Base-by-base conservation (phyloP, 2,329 filamentous ascomycete genomes). In the Aspergillus sojae region DNA sequence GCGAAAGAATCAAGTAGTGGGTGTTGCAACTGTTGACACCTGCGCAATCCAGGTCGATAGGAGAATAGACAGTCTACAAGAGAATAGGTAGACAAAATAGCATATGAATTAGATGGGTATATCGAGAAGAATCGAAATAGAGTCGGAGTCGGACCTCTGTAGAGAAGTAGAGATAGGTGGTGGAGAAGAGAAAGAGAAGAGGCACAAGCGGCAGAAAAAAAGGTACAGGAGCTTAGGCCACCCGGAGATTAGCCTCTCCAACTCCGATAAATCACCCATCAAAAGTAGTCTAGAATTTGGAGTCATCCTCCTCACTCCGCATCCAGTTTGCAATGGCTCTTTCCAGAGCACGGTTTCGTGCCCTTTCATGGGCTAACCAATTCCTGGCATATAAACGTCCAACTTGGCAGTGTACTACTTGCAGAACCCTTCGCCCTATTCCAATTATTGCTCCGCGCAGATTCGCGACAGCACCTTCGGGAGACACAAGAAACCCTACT, bases 401-500 rank as follows among this genome's bases (percentile, higher is more conserved):
- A 30, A 65, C 65, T 16, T 78, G 76, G 76, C 71, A 69, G 64
- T 78, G 73, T 62, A 63, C 69, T 30, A 65, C 72, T 16, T 74
- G 72, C 69, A 71, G 67, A 64, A 65, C 69, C 66, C 65, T 67
- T 32, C 65, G 61, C 53, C 66, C 67, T 12, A 57, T 64, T 54
- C 53, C 63, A 53, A 58, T 62, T 10, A 62, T 63, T 56, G 65
- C 70, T 62, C 72, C 69, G 39, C 72, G 74, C 61, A 69, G 70
- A 61, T 69, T 73, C 65, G 74, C 75, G 65, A 75, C 75, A 46
- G 68, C 67, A 21, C 61, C 75, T 54, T 58, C 63, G 28, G 60
- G 67, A 36, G 63, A 62, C 60, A 68, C 3, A 77, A 80, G 65
- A 98, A 98, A 81, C 93, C 94, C 10, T 97, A 90, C 82, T 99